Conservation (phyloP, 352 stramenopile species). For the Phytophthora palmivora region DNA sequence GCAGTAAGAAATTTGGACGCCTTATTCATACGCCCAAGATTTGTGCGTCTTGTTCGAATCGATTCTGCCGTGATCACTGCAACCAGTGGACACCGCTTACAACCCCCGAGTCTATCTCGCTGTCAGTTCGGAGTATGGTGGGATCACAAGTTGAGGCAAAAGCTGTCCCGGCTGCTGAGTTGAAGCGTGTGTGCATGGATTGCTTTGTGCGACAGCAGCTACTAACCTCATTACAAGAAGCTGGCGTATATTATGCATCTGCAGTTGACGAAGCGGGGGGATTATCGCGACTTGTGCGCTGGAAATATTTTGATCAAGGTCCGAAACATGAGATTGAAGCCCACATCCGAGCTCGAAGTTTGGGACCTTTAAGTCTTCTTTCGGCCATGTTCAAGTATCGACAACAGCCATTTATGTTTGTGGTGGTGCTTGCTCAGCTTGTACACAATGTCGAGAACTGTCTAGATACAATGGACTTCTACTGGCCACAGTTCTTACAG, state of each 20-base stretch:
- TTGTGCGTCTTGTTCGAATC: conserved; percentile 55
- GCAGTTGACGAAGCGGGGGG: conserved; percentile 56
- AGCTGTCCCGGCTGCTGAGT: conserved; percentile 3
- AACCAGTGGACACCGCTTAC: conserved; percentile 31
- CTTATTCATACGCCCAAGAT: conserved; percentile 54
- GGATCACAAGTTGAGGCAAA: conserved; percentile 13
- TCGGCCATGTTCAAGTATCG: conserved; percentile 72
- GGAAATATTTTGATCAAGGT: conserved; percentile 61
- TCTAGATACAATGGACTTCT: conserved; percentile 68
- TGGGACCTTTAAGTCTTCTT: conserved; percentile 61
- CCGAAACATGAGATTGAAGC: conserved; percentile 51
- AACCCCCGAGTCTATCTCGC: conserved; percentile 22
- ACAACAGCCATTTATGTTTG: conserved; percentile 76
- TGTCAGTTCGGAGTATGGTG: conserved; percentile 2
- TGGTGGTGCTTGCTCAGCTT: conserved; percentile 67
- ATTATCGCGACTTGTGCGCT: conserved; percentile 57
- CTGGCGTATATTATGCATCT: conserved; percentile 43
- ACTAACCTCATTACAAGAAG: conserved; percentile 48
- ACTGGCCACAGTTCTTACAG: conserved; percentile 75
- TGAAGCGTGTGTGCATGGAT: conserved; percentile 53
- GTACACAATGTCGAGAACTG: conserved; percentile 65
- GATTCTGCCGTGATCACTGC: conserved; percentile 62
- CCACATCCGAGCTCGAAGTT: conserved; percentile 46
- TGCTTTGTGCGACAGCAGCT: conserved; percentile 64
- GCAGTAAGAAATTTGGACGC: conserved; percentile 51